These are phyloP conservation scores for Erodium moschatum DNA, from an alignment of 441 rosid genomes.

Conservation along the genomic window DNA sequence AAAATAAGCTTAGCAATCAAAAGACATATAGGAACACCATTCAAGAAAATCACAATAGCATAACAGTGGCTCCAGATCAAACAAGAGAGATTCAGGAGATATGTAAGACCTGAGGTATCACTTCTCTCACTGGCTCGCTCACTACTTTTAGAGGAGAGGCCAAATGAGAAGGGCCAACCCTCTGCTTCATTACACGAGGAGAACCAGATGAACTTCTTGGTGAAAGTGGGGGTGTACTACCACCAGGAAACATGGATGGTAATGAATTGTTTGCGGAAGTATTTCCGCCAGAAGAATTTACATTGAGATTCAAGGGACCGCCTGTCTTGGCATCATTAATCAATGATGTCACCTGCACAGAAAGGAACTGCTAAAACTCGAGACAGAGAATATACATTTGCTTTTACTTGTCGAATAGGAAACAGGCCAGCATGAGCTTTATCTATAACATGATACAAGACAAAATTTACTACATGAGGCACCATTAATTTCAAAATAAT, in stretches of 20 bases:
- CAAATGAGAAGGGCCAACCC: slow-evolving; percentile 69
- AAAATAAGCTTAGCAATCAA: not conserved
- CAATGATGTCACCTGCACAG: slow-evolving; percentile 53
- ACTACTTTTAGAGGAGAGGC: slow-evolving; percentile 73
- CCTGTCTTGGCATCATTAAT: slow-evolving; percentile 77
- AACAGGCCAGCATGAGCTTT: not conserved
- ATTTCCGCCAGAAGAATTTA: slow-evolving; percentile 45
- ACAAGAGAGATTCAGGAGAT: not conserved
- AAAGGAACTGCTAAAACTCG: slow-evolving; percentile 8
- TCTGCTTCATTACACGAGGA: slow-evolving; percentile 66
- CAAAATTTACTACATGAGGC: not conserved
- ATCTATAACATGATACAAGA: not conserved
- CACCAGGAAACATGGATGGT: slow-evolving; percentile 92
- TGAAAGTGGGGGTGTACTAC: slow-evolving; percentile 96
- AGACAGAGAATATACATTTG: slow-evolving; percentile 10
- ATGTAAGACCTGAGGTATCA: slow-evolving; percentile 79
- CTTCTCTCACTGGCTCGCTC: slow-evolving; percentile 69
- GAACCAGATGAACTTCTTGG: slow-evolving; percentile 83
- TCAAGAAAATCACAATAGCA: slow-evolving; percentile 11
- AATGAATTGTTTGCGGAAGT: slow-evolving; percentile 40
- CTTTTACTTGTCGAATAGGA: not conserved
- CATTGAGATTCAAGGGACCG: slow-evolving; percentile 50
- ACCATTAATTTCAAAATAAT: not conserved
- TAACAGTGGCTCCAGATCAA: not conserved
- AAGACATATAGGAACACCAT: not conserved